phyloP scores from a whole-genome alignment of 345 rosid genomes.

The Microthlaspi erraticum region DNA sequence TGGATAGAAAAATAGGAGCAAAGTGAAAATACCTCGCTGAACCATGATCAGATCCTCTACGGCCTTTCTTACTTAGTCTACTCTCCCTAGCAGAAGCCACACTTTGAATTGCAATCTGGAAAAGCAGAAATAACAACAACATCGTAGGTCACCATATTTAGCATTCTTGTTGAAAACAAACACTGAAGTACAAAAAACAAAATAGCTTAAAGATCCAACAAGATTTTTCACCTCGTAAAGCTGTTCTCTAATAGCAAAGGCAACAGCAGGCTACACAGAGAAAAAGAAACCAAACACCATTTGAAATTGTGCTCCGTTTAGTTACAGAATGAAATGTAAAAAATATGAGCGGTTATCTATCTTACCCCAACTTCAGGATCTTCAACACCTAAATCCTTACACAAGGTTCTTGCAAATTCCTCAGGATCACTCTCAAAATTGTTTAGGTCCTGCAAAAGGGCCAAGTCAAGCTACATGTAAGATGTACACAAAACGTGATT shows the following conservation, averaged over 20 bases:
- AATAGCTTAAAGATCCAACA: slow-evolving; percentile 8
- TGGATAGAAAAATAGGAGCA: background rate
- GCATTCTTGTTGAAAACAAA: slow-evolving; percentile 19
- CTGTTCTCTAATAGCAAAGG: slow-evolving; percentile 94
- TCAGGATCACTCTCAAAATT: slow-evolving; percentile 95
- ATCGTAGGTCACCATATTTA: slow-evolving; percentile 3
- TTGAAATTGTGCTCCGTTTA: background rate
- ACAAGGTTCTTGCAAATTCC: slow-evolving; percentile 85
- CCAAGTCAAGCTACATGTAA: slow-evolving; percentile 15
- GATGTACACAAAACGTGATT: background rate
- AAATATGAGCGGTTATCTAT: slow-evolving; percentile 31
- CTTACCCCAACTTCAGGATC: slow-evolving; percentile 98
- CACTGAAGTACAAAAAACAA: slow-evolving; percentile 9
- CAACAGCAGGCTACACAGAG: slow-evolving; percentile 83
- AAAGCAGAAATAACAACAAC: slow-evolving; percentile 28
- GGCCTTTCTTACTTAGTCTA: slow-evolving; percentile 85
- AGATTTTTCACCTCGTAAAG: slow-evolving; percentile 74
- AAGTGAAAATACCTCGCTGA: slow-evolving; percentile 59
- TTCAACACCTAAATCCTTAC: slow-evolving; percentile 77
- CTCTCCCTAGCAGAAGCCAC: slow-evolving; percentile 89
- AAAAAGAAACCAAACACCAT: slow-evolving; percentile 17
- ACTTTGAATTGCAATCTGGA: slow-evolving; percentile 83
- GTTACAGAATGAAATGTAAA: background rate
- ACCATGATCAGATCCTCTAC: slow-evolving; percentile 72
- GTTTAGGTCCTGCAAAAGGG: slow-evolving; percentile 74